Evolutionary conservation across 2,329 filamentous ascomycete species (phyloP), one percentile per base, ranked within the genome.

Genomic region (Nannizziopsis barbatae): DNA sequence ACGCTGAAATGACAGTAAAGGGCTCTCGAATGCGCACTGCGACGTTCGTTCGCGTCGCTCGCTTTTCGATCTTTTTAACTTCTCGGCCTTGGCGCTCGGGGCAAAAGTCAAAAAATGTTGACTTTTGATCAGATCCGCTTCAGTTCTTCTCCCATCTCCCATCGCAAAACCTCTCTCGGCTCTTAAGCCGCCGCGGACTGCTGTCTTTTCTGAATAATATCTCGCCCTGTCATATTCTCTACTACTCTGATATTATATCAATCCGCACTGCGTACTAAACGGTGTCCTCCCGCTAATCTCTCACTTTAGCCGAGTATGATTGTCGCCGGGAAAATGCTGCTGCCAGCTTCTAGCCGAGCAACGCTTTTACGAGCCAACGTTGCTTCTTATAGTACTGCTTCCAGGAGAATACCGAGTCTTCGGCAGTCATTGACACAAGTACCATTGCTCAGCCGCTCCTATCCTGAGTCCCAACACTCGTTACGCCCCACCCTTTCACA

Each of bases 401-500:
- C 58, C 55, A 51, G 59, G 42, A 57, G 55, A 47, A 53, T 57
- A 43, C 55, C 53, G 50, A 55, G 60, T 39, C 62, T 59, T 48
- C 64, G 62, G 54, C 60, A 60, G 49, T 57, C 65, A 39, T 53
- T 67, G 32, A 61, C 60, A 45, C 64, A 65, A 46, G 58, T 56
- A 11, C 47, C 20, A 39, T 58, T 49, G 50, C 56, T 56, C 14
- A 73, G 8, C 52, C 53, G 20, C 59, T 49, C 33, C 69, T 59
- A 0, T 65, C 66, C 3, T 9, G 22, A 30, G 5, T 39, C 39
- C 14, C 40, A 66, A 3, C 33, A 30, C n/a, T 1, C 39, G 15
- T 18, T 42, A 5, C 66, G 51, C 65, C 64, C 50, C 69, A 56
- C 56, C 62, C 64, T 57, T 67, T 63, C 55, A 69, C 59, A 64